Evolutionary conservation across 345 rosid genomes (phyloP), one percentile per base, ranked within the genome.

Genomic region (Gossypium longicalyx): DNA sequence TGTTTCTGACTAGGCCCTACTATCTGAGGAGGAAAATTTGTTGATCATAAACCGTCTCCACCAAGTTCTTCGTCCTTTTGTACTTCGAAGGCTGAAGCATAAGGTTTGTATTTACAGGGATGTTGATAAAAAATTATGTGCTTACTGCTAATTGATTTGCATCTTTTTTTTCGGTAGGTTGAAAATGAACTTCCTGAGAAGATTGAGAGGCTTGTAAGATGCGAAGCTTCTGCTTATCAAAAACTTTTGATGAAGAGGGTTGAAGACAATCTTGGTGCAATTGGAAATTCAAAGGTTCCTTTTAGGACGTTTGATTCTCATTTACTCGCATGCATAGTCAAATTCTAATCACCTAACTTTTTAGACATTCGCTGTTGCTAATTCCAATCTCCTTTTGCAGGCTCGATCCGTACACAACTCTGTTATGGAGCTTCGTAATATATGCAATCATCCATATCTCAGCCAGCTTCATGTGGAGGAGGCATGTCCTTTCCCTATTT

Each of bases 61-160:
- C 74, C 98, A 93, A 89, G 98, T 93, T 80, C 95, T 93, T 78
- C 83, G 98, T 67, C 98, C 98, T 78, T 93, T 93, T 82, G 97
- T 93, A 49, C 91, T 93, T 59, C 92, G 98, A 57, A 85, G 98
- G 82, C 83, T 93, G 79, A 93, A 93, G 84, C 98, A 93, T 78
- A 93, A 93, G 95, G 98, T 93, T n/a, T 63, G 70, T 65, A 75
- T 53, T 56, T 25, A 71, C 59, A 16, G 8, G 23, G 45, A 73
- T 74, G 25, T 72, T 29, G 38, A 34, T 34, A 7, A 34, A 34
- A 34, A 34, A 34, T 34, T 34, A 34, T 34, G 41, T 34, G 41
- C 41, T 34, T 34, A 34, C 7, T 34, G 34, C 34, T 73, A 23
- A 29, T 48, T 66, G 65, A 65, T 34, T 72, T 83, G 77, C 64